Base-by-base conservation (phyloP, 129 eudicot genomes). In the Ambrosia artemisiifolia region DNA sequence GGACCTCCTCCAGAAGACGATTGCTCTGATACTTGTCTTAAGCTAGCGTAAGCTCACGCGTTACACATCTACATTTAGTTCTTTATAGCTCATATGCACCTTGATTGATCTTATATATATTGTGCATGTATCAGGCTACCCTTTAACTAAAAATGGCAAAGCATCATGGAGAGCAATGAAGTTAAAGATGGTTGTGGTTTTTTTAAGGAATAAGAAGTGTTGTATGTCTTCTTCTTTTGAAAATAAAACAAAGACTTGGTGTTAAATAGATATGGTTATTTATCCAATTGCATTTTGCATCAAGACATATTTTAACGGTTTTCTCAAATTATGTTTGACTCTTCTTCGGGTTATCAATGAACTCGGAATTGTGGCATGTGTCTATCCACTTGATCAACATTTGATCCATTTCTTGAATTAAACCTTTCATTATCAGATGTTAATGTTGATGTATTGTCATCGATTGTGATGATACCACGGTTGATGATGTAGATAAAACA, bases 1-100 rank as follows among this genome's bases (percentile, higher is more conserved):
- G 87, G 85, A 66, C 82, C 87, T 36, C 82, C 85, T 74, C 64
- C 77, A 0, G 91, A 86, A 50, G 91, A 86, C 60, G 91, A 86
- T 81, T 81, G 72, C 72, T 84, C 93, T 1, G 85, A 78, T 44
- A 79, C 87, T 7, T 82, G 82, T 72, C 79, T 87, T 28, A 83
- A 78, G 70, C 82, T 86, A 55, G 91, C 83, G 92, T 87, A 82
- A 81, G 78, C 48, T 66, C 38, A 0, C 44, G 6, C 44, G 9
- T 40, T 40, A 40, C 44, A 40, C 44, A 40, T 40, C 11, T 2
- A 7, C 9, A 6, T 36, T 36, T 4, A 36, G 42, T 36, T 36
- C 44, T 40, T 40, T 40, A 10, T 40, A 6, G 2, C 9, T 40
- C 44, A 40, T 40, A 7, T 40, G 9, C 44, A 40, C 10, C 10